Conservation (phyloP, 2,329 filamentous ascomycete species). For the Claviceps sp. region DNA sequence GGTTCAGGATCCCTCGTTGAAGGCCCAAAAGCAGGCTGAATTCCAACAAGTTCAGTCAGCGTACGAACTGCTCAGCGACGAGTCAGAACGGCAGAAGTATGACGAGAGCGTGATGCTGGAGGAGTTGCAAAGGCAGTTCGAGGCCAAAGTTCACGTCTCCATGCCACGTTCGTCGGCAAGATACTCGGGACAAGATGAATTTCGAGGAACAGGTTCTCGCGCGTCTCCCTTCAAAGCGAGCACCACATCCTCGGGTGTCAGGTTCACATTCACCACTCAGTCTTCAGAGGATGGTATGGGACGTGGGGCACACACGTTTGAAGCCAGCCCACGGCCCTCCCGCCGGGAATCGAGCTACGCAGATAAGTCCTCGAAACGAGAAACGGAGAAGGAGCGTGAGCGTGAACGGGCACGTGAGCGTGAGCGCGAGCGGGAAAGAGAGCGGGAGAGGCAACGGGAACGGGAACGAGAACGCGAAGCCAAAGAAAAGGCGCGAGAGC, state of each 20-base stretch:
- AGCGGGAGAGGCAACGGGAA: not conserved
- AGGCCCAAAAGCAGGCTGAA: conserved; percentile 67
- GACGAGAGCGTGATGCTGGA: conserved; percentile 60
- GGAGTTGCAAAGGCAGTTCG: conserved; percentile 44
- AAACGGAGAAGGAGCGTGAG: conserved; percentile 26
- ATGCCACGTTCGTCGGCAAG: conserved; percentile 27
- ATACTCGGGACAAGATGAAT: conserved; percentile 14
- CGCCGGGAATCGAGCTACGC: conserved; percentile 35
- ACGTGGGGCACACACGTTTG: conserved; percentile 26
- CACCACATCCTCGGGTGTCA: conserved; percentile 19
- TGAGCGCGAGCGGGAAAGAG: conserved; percentile 12
- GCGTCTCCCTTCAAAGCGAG: conserved; percentile 26
- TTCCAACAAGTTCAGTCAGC: conserved; percentile 89
- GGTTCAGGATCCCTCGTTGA: conserved; percentile 62
- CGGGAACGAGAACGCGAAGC: conserved; percentile 2
- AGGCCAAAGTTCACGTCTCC: conserved; percentile 29
- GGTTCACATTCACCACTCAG: conserved; percentile 20
- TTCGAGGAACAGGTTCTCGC: conserved; percentile 11
- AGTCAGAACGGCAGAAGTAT: conserved; percentile 58
- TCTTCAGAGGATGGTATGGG: conserved; percentile 36
- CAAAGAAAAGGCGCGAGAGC: conserved; percentile 10
- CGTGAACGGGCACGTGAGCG: conserved; percentile 13
- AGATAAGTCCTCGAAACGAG: conserved; percentile 30
- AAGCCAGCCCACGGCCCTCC: conserved; percentile 24
- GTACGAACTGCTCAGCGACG: conserved; percentile 80